phyloP scores from a whole-genome alignment of 805 yeast species.

The Pichia rugopelliculosa region DNA sequence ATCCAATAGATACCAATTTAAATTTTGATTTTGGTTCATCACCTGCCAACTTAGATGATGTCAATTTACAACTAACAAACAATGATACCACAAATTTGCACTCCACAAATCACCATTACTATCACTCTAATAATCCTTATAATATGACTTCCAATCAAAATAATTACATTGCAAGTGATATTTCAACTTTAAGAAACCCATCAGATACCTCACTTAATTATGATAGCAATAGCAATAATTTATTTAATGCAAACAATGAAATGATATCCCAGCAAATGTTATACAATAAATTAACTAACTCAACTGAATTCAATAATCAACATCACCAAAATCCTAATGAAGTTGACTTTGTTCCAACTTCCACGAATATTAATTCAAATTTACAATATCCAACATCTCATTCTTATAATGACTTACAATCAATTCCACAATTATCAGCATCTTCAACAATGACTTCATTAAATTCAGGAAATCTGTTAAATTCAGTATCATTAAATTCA shows the following conservation, averaged over 20 bases:
- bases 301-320: constrained; percentile 5
- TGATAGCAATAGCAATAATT: constrained; percentile 1
- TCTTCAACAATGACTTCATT: constrained; percentile 8
- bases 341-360: background rate
- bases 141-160: constrained; percentile 7
- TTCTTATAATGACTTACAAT: background rate
- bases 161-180: background rate
- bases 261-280: background rate
- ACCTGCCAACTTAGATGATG: constrained; percentile 17
- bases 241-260: background rate
- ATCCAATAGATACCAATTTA: constrained; percentile 13
- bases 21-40: constrained; percentile 18
- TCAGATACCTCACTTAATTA: constrained; percentile 2
- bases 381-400: background rate
- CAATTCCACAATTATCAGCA: background rate
- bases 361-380: background rate
- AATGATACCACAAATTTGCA: background rate
- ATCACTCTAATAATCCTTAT: background rate
- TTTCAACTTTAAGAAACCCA: background rate
- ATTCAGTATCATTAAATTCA: constrained; percentile 10
- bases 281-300: background rate
- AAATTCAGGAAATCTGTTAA: constrained; percentile 4
- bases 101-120: background rate
- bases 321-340: constrained; percentile 8
- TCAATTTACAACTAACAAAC: constrained; percentile 14